Percentiles rank a stretch among this genome's conserved stretches.
These are phyloP conservation scores for Quercus aquifolioides DNA, from an alignment of 306 rosid genomes.

Conservation along the genomic window DNA sequence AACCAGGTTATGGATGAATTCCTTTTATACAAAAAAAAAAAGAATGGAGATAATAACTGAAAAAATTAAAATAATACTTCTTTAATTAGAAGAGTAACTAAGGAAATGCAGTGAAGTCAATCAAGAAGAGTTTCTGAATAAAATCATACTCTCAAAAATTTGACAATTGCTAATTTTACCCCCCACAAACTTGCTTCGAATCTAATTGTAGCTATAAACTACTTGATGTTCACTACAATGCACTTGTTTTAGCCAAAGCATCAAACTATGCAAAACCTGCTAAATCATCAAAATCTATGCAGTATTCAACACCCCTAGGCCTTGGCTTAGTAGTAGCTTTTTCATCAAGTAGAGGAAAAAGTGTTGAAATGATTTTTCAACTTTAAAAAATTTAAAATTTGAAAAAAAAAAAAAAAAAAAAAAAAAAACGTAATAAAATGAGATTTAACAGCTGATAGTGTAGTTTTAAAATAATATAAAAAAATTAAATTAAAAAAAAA, in stretches of 20 bases:
- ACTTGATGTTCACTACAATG: neutral
- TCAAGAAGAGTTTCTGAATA: neutral
- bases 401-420: too few species aligned
- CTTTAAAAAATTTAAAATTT: too few species aligned
- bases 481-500: too few species aligned
- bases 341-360: neutral
- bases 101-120: neutral
- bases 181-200: too few species aligned
- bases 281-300: neutral
- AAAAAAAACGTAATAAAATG: too few species aligned
- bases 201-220: neutral
- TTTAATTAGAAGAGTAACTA: too few species aligned
- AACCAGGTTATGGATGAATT: too few species aligned
- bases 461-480: too few species aligned
- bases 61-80: too few species aligned
- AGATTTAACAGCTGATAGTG: too few species aligned
- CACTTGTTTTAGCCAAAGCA: neutral
- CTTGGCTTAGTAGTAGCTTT: neutral
- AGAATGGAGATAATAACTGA: too few species aligned
- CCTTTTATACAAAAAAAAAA: too few species aligned
- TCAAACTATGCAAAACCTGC: neutral
- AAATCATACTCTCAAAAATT: neutral
- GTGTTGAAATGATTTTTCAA: neutral
- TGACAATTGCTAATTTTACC: neutral
- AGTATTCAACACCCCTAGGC: neutral